Conservation (phyloP, 108 stramenopile species). For the Skeletonema menzelii region DNA sequence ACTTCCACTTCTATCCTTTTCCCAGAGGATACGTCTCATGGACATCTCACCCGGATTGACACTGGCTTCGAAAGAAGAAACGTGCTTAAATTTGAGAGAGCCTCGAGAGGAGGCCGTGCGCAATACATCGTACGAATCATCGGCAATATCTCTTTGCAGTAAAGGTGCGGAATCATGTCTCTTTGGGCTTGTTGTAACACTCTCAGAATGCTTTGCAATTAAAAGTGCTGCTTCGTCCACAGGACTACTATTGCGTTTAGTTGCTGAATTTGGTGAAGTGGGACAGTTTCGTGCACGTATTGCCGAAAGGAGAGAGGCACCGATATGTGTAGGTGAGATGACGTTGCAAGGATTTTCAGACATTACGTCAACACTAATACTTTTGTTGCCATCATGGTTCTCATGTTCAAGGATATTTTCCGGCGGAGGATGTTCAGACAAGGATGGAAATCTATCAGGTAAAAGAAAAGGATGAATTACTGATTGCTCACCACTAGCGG, state of each 20-base stretch:
- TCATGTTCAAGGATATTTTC: background rate
- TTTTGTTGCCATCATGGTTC: background rate
- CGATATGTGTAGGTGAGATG: slow-evolving; percentile 15
- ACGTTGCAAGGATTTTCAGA: background rate
- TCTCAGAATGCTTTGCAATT: background rate
- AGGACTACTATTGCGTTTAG: background rate
- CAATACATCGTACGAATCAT: background rate
- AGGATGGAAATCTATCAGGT: background rate
- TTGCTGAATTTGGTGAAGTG: background rate
- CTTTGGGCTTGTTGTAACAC: background rate
- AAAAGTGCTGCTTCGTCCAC: background rate
- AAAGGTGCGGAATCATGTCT: background rate
- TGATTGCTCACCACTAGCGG: background rate
- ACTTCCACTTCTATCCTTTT: background rate
- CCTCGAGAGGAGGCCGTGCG: background rate
- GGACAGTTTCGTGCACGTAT: slow-evolving; percentile 42
- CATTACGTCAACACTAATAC: background rate
- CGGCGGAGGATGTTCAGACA: background rate
- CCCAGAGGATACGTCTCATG: background rate
- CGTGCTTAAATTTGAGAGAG: background rate
- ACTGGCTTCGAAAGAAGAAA: background rate
- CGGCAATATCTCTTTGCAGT: background rate
- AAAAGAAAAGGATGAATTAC: background rate
- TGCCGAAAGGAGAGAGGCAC: slow-evolving; percentile 35
- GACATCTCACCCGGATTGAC: background rate